Evolutionary conservation across 2,329 filamentous ascomycete genomes (phyloP), one percentile per base, ranked within the genome.

Genomic region (Seiridium unicorne): DNA sequence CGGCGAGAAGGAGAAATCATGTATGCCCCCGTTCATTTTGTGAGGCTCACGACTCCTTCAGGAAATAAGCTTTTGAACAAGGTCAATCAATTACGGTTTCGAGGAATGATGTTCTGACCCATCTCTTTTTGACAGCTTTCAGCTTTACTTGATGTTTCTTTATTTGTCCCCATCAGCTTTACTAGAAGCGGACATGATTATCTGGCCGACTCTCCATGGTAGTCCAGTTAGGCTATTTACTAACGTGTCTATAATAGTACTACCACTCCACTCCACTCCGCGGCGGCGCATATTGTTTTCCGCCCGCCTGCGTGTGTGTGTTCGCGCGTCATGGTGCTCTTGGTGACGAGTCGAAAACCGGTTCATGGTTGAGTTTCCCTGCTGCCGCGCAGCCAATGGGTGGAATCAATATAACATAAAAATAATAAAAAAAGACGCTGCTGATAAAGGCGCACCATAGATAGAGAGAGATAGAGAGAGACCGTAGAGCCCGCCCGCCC

Each of bases 31-130:
- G 18, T 26, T 26, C 18, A 26, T 26, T 26, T 26, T 26, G 18
- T 26, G 18, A 26, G 18, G 18, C 18, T 26, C 18, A 26, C 18
- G 18, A 26, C 18, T 26, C 18, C 18, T 26, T 26, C 18, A 2
- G 18, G 47, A 49, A 53, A 53, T 53, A 53, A 53, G 49, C 49
- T 53, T 53, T 53, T 38, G 49, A 49, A n/a, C 49, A 53, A n/a
- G 34, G 18, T 32, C 49, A 53, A 53, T 53, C 49, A 53, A 18
- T 53, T 7, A 53, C 49, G 32, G 4, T 53, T 53, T 42, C 38
- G 18, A 42, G 38, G 38, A 42, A 42, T 7, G 13, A 11, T 36
- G 49, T 35, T 35, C 49, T 53, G 4, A 7, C 35, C 18, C 13
- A 13, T 18, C 5, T 36, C 5, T 35, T 3, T 32, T 11, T 13